phyloP scores from a whole-genome alignment of 2,329 filamentous ascomycete species.

The Domatiomyces catenatus region DNA sequence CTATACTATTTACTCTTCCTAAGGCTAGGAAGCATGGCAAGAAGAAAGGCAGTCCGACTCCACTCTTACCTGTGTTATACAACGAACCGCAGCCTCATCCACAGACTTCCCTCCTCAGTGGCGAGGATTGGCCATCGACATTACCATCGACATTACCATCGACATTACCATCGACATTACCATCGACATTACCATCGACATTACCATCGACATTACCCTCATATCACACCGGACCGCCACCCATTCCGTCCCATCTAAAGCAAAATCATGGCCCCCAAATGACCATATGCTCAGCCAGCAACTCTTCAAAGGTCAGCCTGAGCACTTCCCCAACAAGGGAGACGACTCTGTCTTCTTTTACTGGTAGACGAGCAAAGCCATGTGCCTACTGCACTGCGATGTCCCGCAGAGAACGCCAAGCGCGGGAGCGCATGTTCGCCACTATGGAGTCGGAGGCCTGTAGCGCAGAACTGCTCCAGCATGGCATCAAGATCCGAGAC shows the following conservation, averaged over 20 bases:
- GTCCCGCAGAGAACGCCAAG: constrained; percentile 25
- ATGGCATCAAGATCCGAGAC: constrained; percentile 11
- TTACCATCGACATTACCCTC: neutral
- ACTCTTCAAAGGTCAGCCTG: neutral
- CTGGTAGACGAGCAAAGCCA: neutral
- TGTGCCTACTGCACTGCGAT: constrained; percentile 11
- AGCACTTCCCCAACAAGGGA: neutral
- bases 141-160: neutral
- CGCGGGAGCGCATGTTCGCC: constrained; percentile 25
- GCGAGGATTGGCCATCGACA: neutral
- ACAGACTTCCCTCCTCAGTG: neutral
- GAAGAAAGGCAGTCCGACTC: neutral
- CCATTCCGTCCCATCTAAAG: neutral
- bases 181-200: neutral
- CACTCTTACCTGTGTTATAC: neutral
- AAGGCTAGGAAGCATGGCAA: neutral
- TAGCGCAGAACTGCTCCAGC: constrained; percentile 4
- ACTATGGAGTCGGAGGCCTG: constrained; percentile 5
- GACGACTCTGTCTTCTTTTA: neutral
- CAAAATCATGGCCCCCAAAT: neutral
- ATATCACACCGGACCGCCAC: neutral
- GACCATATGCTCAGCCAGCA: neutral
- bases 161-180: neutral
- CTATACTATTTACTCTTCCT: neutral
- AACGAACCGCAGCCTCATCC: neutral